Percentiles rank a stretch among this genome's conserved stretches.
These are phyloP conservation scores for Penicillium italicum DNA, from an alignment of 2,329 filamentous ascomycete genomes.

Conservation along the genomic window DNA sequence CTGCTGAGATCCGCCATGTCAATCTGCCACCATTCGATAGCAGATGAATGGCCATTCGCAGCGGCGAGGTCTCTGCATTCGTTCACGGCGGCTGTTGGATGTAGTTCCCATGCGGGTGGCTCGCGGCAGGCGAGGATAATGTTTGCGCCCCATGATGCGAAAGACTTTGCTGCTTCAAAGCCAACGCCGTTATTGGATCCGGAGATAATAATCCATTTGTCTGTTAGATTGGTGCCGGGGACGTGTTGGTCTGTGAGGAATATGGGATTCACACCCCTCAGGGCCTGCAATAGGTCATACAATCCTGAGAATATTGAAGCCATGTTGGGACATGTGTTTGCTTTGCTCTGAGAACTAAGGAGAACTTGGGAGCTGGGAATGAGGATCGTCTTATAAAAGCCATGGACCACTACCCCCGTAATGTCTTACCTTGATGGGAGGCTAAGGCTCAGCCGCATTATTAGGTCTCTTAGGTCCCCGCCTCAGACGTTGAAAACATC, in stretches of 20 bases:
- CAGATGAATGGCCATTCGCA: constrained; percentile 5
- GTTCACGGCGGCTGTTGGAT: constrained; percentile 10
- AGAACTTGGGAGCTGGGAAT: neutral
- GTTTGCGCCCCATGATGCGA: constrained; percentile 17
- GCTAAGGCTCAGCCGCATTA: neutral
- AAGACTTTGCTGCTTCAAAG: constrained; percentile 13
- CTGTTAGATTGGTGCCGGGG: constrained; percentile 2
- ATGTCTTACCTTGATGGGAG: neutral
- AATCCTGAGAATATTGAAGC: neutral
- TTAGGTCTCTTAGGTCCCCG: too few relatives aligned
- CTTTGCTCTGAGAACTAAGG: neutral
- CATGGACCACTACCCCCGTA: neutral
- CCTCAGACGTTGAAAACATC: neutral
- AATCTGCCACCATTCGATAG: constrained; percentile 15
- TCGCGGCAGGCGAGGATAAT: constrained; percentile 18
- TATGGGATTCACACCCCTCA: neutral
- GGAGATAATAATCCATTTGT: constrained; percentile 17
- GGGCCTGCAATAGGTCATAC: neutral
- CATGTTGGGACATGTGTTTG: neutral
- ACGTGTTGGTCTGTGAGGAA: constrained; percentile 6
- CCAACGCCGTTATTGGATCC: constrained; percentile 18
- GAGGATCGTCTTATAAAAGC: neutral
- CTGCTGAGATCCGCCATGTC: constrained; percentile 15
- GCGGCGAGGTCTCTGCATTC: constrained; percentile 8
- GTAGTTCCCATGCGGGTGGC: constrained; percentile 12